phyloP scores from a whole-genome alignment of 176 grass and related monocot species.

The Chrysopogon serrulatus region DNA sequence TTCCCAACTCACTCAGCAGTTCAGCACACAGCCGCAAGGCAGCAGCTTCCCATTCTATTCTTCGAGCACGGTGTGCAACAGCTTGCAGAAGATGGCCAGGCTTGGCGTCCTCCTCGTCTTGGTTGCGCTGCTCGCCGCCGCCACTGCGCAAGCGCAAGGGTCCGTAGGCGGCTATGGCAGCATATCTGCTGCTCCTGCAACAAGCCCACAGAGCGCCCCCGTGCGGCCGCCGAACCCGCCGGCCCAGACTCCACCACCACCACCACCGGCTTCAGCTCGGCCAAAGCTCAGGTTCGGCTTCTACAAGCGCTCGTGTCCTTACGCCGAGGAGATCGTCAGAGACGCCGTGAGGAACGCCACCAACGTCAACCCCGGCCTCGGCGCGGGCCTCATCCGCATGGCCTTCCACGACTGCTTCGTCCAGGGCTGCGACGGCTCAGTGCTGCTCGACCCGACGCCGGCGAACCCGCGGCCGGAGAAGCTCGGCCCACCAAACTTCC shows the following conservation, averaged over 20 bases:
- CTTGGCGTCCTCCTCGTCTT: neutral
- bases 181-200: neutral
- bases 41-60: neutral
- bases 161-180: too few species aligned
- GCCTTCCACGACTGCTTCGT: constrained; percentile 82
- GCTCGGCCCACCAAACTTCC: constrained; percentile 32
- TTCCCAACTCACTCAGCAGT: neutral
- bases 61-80: neutral
- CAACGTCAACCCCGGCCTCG: constrained; percentile 17
- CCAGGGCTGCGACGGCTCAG: constrained; percentile 63
- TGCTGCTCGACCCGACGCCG: constrained; percentile 40
- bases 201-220: neutral
- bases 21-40: neutral
- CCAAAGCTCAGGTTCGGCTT: constrained; percentile 20
- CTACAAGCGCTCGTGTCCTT: constrained; percentile 36
- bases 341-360: neutral
- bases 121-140: neutral
- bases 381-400: constrained; percentile 56
- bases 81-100: neutral
- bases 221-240: neutral
- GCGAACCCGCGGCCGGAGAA: constrained; percentile 39
- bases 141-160: neutral
- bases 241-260: too few species aligned
- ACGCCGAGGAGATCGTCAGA: constrained; percentile 28
- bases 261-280: neutral